Evolutionary conservation across 129 eudicot genomes (phyloP).

Genomic region (Lactuca saligna): DNA sequence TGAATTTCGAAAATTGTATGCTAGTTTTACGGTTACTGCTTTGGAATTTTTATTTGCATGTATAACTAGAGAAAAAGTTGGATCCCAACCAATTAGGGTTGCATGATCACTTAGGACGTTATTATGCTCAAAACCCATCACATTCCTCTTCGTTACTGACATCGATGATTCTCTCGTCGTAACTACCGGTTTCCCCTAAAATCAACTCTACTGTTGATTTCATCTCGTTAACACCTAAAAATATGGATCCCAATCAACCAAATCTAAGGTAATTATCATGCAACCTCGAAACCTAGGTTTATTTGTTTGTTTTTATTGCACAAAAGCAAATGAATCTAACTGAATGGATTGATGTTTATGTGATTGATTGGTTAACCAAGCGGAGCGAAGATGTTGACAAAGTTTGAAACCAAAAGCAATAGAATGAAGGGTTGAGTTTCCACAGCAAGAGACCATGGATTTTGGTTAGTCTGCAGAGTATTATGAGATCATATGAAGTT

Average conservation of each 20-base stretch:
- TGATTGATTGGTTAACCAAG: constrained; percentile 1
- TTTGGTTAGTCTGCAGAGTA: constrained; percentile 65
- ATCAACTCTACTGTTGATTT: too few relatives aligned
- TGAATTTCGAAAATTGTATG: too few relatives aligned
- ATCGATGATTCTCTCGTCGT: too few relatives aligned
- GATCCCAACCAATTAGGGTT: too few relatives aligned
- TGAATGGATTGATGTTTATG: constrained; percentile 5
- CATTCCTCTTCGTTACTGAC: too few relatives aligned
- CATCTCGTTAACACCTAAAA: too few relatives aligned
- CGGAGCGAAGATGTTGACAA: constrained; percentile 53
- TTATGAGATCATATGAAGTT: not conserved
- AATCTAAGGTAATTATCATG: constrained; percentile 20
- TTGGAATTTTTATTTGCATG: too few relatives aligned
- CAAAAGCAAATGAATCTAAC: not conserved
- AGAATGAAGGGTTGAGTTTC: constrained; percentile 67
- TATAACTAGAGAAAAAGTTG: too few relatives aligned
- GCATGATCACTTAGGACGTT: too few relatives aligned
- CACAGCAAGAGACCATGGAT: constrained; percentile 81
- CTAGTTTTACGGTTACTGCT: too few relatives aligned
- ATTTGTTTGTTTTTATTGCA: not conserved
- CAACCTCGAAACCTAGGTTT: constrained; percentile 11
- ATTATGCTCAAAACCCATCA: too few relatives aligned
- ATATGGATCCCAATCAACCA: not conserved
- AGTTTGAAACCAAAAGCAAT: constrained; percentile 69
- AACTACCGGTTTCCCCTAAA: too few relatives aligned